Conservation (phyloP, 2,329 filamentous ascomycete species). For the Ophiostoma triangulosporum region DNA sequence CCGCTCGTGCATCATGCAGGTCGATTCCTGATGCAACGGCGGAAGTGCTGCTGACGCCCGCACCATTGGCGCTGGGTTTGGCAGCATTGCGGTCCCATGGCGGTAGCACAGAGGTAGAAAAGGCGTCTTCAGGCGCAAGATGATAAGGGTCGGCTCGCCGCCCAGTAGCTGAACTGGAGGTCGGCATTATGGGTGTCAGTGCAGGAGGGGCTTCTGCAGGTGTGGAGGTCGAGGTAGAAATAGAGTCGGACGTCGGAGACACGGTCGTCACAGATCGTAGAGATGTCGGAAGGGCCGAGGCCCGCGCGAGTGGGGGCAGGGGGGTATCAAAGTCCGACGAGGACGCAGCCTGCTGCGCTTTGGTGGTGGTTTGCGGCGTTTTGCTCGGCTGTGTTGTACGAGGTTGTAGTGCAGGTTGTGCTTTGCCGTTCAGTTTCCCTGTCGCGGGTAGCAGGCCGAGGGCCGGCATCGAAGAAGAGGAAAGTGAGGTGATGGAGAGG, state of each 20-base stretch:
- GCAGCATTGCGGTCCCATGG: constrained; percentile 33
- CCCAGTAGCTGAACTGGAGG: background rate
- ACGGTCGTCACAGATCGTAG: constrained; percentile 9
- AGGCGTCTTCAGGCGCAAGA: constrained; percentile 76
- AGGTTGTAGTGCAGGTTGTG: background rate
- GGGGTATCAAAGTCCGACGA: constrained; percentile 16
- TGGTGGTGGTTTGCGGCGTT: background rate
- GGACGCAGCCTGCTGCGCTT: background rate
- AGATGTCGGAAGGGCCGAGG: constrained; percentile 27
- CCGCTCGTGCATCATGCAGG: background rate
- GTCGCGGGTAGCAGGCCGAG: background rate
- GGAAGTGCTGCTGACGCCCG: background rate
- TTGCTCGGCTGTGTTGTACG: background rate
- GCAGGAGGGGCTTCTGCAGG: constrained; percentile 1
- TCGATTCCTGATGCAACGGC: constrained; percentile 1
- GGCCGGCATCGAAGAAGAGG: background rate
- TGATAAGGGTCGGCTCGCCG: constrained; percentile 45
- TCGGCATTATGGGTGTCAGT: constrained; percentile 12
- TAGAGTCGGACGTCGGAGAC: background rate
- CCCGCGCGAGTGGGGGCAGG: constrained; percentile 23
- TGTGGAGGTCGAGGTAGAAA: background rate
- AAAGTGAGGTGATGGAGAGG: too few relatives aligned
- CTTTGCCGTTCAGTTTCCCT: background rate
- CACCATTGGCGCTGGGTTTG: background rate
- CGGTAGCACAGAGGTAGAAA: constrained; percentile 44